Evolutionary conservation across 495 filamentous ascomycete genomes (phyloP), one percentile per base, ranked within the genome.

Genomic region (Penicillium ucsense): DNA sequence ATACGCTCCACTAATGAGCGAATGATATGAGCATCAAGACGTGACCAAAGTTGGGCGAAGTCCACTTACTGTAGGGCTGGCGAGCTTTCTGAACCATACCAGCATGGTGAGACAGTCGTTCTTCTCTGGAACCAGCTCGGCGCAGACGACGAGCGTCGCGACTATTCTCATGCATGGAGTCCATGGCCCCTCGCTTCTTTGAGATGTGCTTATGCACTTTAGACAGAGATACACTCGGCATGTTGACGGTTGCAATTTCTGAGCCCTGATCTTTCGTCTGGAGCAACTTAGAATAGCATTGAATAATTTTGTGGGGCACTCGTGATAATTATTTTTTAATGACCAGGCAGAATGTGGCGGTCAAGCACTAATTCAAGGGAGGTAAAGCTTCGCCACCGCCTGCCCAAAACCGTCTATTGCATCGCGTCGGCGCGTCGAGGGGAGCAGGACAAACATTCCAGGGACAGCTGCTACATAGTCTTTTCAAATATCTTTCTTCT

Each of bases 161-260:
- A 57, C 86, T 92, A 62, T 86, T 85, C 57, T 88, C 82, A 60
- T 96, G 88, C 9, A 96, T 72, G 9, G 81, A 74, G 27, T 78
- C 77, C 42, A 84, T 72, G 10, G 72, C 72, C 10, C 78, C 80
- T 42, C 79, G 78, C 66, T 85, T 85, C 70, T 90, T 90, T 20
- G 79, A 63, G 41, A 94, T 86, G 48, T 87, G 80, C 70, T 94
- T 96, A 47, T 86, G 82, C 35, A 89, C 82, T 56, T 89, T 94
- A 41, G 78, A 64, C 9, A 94, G 61, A 49, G 78, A 78, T 11
- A 47, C 47, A 54, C 83, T 86, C 9, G 87, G 79, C 89, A 94
- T 94, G 65, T 32, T 59, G 45, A 34, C 41, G 28, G 40, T 31
- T 30, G 20, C 20, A 20, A 20, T 20, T 20, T 20, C 20, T 20